Conservation (phyloP, 2,329 filamentous ascomycete genomes). For the Lachnellula suecica region DNA sequence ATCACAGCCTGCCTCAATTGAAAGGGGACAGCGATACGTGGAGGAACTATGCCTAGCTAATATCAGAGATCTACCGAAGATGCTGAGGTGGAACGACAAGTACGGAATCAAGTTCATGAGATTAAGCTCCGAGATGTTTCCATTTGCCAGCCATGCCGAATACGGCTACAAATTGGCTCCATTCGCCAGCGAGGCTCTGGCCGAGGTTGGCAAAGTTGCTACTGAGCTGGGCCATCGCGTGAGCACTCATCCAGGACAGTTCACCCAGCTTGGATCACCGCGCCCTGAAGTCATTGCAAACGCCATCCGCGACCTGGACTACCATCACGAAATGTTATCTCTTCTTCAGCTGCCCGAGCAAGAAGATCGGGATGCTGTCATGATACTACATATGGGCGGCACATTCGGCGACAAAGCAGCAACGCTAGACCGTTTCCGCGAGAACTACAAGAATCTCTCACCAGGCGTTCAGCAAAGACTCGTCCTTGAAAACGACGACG, state of each 20-base stretch:
- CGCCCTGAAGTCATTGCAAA: constrained; percentile 73
- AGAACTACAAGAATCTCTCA: constrained; percentile 55
- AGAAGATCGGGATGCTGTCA: constrained; percentile 80
- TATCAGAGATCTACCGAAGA: constrained; percentile 77
- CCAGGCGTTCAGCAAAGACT: constrained; percentile 74
- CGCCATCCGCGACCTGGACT: constrained; percentile 79
- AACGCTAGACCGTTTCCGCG: constrained; percentile 52
- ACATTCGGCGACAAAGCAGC: constrained; percentile 73
- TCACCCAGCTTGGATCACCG: constrained; percentile 87
- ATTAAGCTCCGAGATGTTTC: constrained; percentile 94
- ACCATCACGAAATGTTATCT: constrained; percentile 81
- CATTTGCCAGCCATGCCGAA: constrained; percentile 85
- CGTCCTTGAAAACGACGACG: constrained; percentile 93
- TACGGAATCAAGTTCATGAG: constrained; percentile 92
- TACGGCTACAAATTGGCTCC: constrained; percentile 83
- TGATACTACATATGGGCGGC: constrained; percentile 93
- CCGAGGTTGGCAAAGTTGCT: constrained; percentile 73
- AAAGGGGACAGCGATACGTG: constrained; percentile 70
- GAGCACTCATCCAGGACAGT: constrained; percentile 89
- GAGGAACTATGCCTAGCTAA: constrained; percentile 79
- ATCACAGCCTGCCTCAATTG: constrained; percentile 62
- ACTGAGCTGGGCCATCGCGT: constrained; percentile 79
- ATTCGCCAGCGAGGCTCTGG: constrained; percentile 77
- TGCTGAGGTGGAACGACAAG: constrained; percentile 88
- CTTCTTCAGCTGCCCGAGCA: constrained; percentile 77